Conservation (phyloP, 352 stramenopile species). For the Aphanomyces cochlioides region DNA sequence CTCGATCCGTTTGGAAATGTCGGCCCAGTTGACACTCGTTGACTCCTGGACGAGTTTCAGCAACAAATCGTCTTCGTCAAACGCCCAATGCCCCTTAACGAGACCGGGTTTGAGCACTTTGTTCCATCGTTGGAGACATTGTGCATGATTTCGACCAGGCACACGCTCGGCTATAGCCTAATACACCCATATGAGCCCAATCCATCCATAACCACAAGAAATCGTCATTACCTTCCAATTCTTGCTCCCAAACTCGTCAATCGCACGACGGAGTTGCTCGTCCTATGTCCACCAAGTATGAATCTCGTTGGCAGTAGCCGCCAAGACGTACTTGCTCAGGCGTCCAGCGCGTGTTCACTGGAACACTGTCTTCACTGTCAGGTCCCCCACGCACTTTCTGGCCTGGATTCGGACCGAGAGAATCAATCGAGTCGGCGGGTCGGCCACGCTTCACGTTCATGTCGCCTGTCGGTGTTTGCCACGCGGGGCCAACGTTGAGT, state of each 20-base stretch:
- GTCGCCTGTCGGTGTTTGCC: neutral
- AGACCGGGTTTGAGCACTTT: conserved; percentile 85
- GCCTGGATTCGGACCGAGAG: conserved; percentile 3
- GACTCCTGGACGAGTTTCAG: conserved; percentile 38
- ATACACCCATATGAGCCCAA: neutral
- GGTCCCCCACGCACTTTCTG: conserved; percentile 20
- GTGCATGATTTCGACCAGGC: conserved; percentile 47
- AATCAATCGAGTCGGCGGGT: neutral
- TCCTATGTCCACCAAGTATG: conserved; percentile 39
- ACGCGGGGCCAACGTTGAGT: too few species aligned
- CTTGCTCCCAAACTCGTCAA: conserved; percentile 68
- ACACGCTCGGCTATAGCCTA: conserved; percentile 43
- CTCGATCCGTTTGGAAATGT: conserved; percentile 71
- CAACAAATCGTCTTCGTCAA: conserved; percentile 68
- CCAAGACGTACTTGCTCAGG: conserved; percentile 41
- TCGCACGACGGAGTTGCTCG: conserved; percentile 60
- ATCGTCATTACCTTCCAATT: conserved; percentile 74
- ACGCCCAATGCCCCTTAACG: conserved; percentile 85
- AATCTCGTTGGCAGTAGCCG: neutral
- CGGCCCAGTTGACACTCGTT: conserved; percentile 55
- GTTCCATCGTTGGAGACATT: conserved; percentile 64
- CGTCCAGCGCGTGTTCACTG: conserved; percentile 61
- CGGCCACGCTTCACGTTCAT: conserved; percentile 17
- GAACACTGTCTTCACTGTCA: conserved; percentile 49
- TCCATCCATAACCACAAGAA: neutral